Evolutionary conservation across 139 green algal genomes (phyloP).

Genomic region (Gonium pectorale): DNA sequence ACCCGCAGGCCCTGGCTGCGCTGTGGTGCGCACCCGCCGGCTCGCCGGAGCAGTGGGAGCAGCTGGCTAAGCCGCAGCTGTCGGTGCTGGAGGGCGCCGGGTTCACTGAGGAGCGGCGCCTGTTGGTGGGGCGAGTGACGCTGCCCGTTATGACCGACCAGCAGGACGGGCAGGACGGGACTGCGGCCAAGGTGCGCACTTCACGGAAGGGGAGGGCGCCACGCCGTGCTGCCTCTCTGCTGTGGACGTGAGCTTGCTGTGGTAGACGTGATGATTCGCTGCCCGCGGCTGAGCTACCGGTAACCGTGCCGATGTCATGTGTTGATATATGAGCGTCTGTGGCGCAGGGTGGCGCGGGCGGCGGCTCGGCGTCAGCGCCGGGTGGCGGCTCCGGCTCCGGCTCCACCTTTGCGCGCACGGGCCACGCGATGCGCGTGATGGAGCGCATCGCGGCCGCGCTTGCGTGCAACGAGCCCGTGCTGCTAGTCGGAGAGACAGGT

Average conservation of each 20-base stretch:
- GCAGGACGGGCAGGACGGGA: slow-evolving; percentile 2
- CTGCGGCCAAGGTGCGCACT: slow-evolving; percentile 5
- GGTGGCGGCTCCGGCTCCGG: neutral
- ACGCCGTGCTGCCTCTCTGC: no score
- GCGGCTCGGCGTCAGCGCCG: neutral
- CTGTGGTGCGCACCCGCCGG: slow-evolving; percentile 22
- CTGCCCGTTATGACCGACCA: slow-evolving; percentile 22
- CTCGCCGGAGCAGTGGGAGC: slow-evolving; percentile 47
- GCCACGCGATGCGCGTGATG: slow-evolving; percentile 88
- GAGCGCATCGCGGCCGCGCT: slow-evolving; percentile 86
- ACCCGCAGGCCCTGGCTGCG: slow-evolving; percentile 17
- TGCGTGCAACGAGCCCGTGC: slow-evolving; percentile 81
- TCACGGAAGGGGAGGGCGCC: neutral
- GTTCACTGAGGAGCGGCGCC: slow-evolving; percentile 42
- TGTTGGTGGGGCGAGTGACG: slow-evolving; percentile 53
- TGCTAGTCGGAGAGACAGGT: slow-evolving; percentile 98
- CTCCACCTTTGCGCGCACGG: slow-evolving; percentile 86
- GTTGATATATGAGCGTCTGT: neutral
- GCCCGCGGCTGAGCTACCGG: no score
- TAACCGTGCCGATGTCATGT: no score
- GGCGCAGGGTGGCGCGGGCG: neutral
- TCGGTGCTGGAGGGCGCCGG: neutral
- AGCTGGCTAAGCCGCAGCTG: slow-evolving; percentile 77
- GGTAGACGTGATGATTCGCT: no score
- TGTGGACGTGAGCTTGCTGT: no score